Percentiles rank a stretch among this genome's conserved stretches.
phyloP scores from a whole-genome alignment of 306 rosid genomes.

The Arachis hypogaea region DNA sequence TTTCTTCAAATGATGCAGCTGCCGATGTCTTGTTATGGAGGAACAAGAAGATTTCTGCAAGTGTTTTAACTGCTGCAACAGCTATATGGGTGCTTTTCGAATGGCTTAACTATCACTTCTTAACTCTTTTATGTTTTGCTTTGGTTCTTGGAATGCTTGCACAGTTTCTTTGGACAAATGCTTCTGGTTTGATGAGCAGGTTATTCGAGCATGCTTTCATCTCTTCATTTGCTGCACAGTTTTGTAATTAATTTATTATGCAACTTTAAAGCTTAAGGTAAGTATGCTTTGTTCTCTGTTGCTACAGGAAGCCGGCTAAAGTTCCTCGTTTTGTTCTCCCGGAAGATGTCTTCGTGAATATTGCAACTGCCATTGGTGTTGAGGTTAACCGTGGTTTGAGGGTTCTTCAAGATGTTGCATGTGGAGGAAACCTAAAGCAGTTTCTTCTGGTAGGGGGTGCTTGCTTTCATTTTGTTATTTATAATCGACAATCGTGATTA shows the following conservation, averaged over 20 bases:
- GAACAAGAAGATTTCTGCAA: conserved; percentile 92
- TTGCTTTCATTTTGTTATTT: conserved; percentile 29
- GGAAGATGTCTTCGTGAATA: conserved; percentile 57
- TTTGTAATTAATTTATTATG: conserved; percentile 10
- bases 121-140: conserved; percentile 61
- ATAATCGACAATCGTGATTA: conserved; percentile 4
- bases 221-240: conserved; percentile 31
- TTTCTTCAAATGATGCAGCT: conserved; percentile 54
- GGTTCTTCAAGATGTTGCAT: conserved; percentile 80
- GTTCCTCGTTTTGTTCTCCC: conserved; percentile 81
- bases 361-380: conserved; percentile 57
- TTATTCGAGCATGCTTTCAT: conserved; percentile 39
- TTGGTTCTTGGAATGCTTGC: conserved; percentile 72
- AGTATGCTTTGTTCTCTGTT: conserved; percentile 26
- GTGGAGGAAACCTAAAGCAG: conserved; percentile 78
- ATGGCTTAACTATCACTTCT: conserved; percentile 86
- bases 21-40: conserved; percentile 97
- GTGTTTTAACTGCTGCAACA: conserved; percentile 75
- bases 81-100: conserved; percentile 85
- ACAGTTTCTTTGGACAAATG: conserved; percentile 83
- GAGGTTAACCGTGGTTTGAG: conserved; percentile 72
- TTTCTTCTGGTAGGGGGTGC: conserved; percentile 64
- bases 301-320: conserved; percentile 60
- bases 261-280: conserved; percentile 6
- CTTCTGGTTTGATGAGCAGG: conserved; percentile 71